Evolutionary conservation across 768 basidiomycete genomes (phyloP), one percentile per base, ranked within the genome.

Genomic region (Phaffia tasmanica): DNA sequence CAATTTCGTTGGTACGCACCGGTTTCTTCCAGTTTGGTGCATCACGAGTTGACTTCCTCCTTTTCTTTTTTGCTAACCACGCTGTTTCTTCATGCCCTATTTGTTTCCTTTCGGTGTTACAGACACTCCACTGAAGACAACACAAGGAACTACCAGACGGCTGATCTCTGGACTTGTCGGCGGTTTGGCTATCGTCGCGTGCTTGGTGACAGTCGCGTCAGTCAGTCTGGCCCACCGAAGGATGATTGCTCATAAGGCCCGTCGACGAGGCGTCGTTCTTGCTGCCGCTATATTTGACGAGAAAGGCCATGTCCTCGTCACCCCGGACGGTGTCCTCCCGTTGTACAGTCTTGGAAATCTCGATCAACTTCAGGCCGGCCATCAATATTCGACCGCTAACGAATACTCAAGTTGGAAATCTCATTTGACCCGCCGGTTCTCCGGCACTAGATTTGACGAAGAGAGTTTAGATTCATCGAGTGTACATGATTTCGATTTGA

Each of bases 151-250:
- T n/a, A 73, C 72, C 30, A 75, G 75, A 62, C 66, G 65, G 15
- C 71, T 72, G 57, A 77, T 77, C 67, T 73, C 70, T 46, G 77
- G 72, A 42, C 70, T 76, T 55, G 76, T 76, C 55, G 70, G 74
- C 30, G 69, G 71, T 8, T 71, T 77, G 21, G 75, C 76, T 14
- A 71, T 75, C 57, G 63, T 71, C n/a, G 74, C 76, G 51, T 76
- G 77, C 62, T 61, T 75, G 21, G 73, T 64, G 21, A 73, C 74
- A 55, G 67, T 72, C 18, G 68, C 69, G n/a, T 77, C 76, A 56
- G 72, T 73, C 66, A 58, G 70, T 50, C 51, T 76, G 23, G 71
- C 74, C 42, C 71, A 72, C 9, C 57, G 70, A 29, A 69, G 71
- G 6, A 57, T 69, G 11, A 57, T 71, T 6, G 57, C 64, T 6